Conservation (phyloP, 1,284 basidiomycete species). For the Vanrija pseudolonga region DNA sequence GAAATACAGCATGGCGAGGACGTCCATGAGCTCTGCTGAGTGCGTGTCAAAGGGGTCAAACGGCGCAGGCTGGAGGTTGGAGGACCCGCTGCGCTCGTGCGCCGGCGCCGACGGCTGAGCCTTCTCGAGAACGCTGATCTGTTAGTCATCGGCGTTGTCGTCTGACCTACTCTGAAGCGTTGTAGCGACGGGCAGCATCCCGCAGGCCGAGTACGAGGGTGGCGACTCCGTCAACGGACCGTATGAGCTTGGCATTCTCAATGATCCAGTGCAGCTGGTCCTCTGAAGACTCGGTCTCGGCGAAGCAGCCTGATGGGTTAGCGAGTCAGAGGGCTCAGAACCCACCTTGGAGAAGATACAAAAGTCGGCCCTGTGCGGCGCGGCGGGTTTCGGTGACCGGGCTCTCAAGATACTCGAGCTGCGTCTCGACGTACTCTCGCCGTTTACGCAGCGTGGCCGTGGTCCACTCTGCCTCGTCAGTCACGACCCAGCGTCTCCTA, state of each 20-base stretch:
- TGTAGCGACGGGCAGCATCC: constrained; percentile 80
- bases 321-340: neutral
- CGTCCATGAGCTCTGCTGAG: constrained; percentile 83
- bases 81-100: constrained; percentile 14
- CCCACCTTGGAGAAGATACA: constrained; percentile 86
- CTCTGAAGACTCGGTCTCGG: constrained; percentile 82
- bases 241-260: constrained; percentile 84
- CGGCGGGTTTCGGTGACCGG: constrained; percentile 77
- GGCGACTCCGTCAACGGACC: constrained; percentile 77
- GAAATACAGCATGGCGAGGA: constrained; percentile 89
- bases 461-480: constrained; percentile 64
- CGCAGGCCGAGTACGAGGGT: constrained; percentile 83
- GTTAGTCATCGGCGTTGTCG: neutral
- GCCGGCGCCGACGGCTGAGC: neutral
- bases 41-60: constrained; percentile 38
- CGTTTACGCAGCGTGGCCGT: constrained; percentile 58
- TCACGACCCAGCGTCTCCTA: constrained; percentile 1
- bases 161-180: constrained; percentile 30
- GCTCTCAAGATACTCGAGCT: constrained; percentile 81
- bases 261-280: constrained; percentile 95
- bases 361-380: constrained; percentile 75
- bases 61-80: constrained; percentile 8
- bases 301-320: constrained; percentile 87
- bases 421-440: constrained; percentile 67
- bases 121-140: constrained; percentile 6